Base-by-base conservation (phyloP, 2,329 filamentous ascomycete genomes). In the Aspergillus aculeatinus region DNA sequence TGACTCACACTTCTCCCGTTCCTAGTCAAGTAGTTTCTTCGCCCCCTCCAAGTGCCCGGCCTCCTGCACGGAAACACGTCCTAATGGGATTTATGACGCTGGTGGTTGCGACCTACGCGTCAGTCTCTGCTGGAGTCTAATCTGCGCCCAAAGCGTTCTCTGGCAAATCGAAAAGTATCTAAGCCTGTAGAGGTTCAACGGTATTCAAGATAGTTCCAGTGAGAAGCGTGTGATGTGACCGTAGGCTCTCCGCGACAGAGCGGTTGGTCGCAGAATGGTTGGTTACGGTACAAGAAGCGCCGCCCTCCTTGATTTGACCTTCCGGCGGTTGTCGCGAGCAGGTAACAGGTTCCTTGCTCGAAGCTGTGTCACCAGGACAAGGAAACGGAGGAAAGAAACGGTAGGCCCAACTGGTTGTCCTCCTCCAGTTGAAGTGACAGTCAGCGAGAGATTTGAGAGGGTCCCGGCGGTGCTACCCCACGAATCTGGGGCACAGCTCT, bases 401-500 rank as follows among this genome's bases (percentile, higher is more conserved):
- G 25, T 5, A 16, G n/a, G 48, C 6, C 53, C 42, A 29, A 14
- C 21, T 21, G 31, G 29, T 48, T 12, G 39, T 47, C n/a, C 33
- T 48, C n/a, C 42, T 27, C 39, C 27, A 25, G 27, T 48, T 31
- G 19, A 25, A 25, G 21, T 55, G 39, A 39, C 25, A 35, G 42
- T 6, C 44, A 48, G 53, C 42, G 12, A 39, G 16, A 55, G 25
- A 31, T 21, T 19, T 19, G 19, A 33, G 33, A n/a, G 42, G n/a
- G 31, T 33, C 53, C 23, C 51, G 31, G 21, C 5, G 42, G 53
- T 35, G 29, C n/a, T 47, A 33, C 42, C 53, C 53, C 53, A 33
- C 33, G 33, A 31, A 48, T 55, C 53, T 35, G 53, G 42, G 53
- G 53, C 53, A 55, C 21, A 31, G 27, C 42, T 48, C 25, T 44